A percentile compares a stretch with the other conserved stretches of the same genome.
Evolutionary conservation across 2,329 filamentous ascomycete genomes (phyloP).

Genomic region (Ambrosiella xylebori): DNA sequence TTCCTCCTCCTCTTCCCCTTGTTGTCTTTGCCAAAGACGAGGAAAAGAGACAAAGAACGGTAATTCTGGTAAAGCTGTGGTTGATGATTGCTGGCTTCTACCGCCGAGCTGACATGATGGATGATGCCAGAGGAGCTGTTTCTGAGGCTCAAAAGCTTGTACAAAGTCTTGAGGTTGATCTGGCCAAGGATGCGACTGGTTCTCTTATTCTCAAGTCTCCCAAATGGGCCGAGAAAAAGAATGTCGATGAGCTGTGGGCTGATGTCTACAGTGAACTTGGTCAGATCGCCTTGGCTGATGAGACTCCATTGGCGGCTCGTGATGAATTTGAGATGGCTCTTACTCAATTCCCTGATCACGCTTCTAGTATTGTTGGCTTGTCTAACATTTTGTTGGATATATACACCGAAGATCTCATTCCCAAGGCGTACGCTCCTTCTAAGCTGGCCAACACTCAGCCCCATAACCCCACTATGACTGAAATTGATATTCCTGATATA

Average conservation of each 20-base stretch:
- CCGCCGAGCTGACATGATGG: slow-evolving; percentile 58
- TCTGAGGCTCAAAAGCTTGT: slow-evolving; percentile 68
- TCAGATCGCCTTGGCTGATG: slow-evolving; percentile 44
- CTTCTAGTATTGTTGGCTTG: slow-evolving; percentile 61
- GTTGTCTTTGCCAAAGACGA: slow-evolving; percentile 39
- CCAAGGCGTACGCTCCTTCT: slow-evolving; percentile 16
- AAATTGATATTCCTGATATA: not conserved
- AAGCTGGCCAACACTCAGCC: slow-evolving; percentile 20
- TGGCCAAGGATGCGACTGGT: slow-evolving; percentile 43
- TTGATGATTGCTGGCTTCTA: slow-evolving; percentile 80
- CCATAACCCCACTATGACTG: slow-evolving; percentile 2
- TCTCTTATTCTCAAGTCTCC: slow-evolving; percentile 43
- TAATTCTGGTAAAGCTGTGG: slow-evolving; percentile 64
- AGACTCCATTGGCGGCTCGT: slow-evolving; percentile 50
- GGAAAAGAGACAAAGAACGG: slow-evolving; percentile 30
- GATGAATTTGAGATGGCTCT: slow-evolving; percentile 69
- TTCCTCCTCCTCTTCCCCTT: slow-evolving; percentile 31
- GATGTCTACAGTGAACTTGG: slow-evolving; percentile 71
- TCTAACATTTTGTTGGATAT: slow-evolving; percentile 76
- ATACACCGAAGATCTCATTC: slow-evolving; percentile 52
- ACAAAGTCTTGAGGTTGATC: slow-evolving; percentile 49
- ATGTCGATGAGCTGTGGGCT: slow-evolving; percentile 67
- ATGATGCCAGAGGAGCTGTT: slow-evolving; percentile 65
- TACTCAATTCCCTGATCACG: slow-evolving; percentile 62
- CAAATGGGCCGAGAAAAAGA: slow-evolving; percentile 66